Conservation (phyloP, 352 stramenopile species). For the Phytophthora sojae region DNA sequence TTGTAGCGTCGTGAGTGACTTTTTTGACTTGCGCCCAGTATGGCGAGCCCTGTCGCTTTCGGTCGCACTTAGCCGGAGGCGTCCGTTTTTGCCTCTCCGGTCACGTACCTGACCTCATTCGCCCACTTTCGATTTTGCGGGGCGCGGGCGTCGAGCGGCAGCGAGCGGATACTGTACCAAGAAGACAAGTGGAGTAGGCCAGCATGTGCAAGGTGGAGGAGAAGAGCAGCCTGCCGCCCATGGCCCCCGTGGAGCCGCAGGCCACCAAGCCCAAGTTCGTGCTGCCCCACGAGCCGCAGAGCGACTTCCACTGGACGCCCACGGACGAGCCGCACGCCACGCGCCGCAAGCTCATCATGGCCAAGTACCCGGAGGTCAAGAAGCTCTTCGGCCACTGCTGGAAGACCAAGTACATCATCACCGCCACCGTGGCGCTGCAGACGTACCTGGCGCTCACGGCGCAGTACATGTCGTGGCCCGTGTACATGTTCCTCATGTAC, state of each 20-base stretch:
- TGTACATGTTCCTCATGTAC: conserved; percentile 78
- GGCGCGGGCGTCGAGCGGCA: conserved; percentile 22
- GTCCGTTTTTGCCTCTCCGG: conserved; percentile 22
- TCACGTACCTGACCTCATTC: conserved; percentile 18
- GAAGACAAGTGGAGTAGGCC: not conserved
- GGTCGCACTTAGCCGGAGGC: conserved; percentile 7
- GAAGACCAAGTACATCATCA: conserved; percentile 90
- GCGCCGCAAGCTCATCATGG: conserved; percentile 83
- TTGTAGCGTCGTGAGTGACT: conserved; percentile 23
- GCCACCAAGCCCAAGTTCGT: conserved; percentile 55
- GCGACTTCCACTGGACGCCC: conserved; percentile 87
- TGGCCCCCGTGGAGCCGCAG: conserved; percentile 50
- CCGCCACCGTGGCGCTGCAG: conserved; percentile 81
- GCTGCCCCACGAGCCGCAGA: conserved; percentile 49
- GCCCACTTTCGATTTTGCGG: conserved; percentile 43
- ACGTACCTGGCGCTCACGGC: conserved; percentile 79
- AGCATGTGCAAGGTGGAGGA: conserved; percentile 63
- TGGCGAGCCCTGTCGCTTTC: conserved; percentile 12
- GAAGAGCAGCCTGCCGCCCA: conserved; percentile 43
- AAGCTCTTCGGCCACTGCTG: conserved; percentile 88
- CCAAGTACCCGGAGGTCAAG: conserved; percentile 92
- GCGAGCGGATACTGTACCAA: conserved; percentile 11
- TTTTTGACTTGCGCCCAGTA: conserved; percentile 25
- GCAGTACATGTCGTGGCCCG: conserved; percentile 69
- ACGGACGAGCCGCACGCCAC: conserved; percentile 90